Conservation (phyloP, 2,329 filamentous ascomycete genomes). For the Tricladium varicosporioides region DNA sequence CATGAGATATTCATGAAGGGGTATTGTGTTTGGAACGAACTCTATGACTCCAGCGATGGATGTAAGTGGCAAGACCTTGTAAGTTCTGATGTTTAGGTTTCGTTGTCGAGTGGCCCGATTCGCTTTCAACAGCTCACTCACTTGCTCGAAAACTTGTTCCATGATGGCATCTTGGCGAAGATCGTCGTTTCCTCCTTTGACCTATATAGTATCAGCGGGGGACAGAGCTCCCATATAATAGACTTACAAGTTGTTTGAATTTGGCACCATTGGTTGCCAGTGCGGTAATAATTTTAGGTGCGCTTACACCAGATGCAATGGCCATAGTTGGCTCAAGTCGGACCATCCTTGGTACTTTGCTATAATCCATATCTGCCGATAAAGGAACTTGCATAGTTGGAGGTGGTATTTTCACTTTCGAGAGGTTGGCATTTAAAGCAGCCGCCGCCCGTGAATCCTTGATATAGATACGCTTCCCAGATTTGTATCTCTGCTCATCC, state of each 20-base stretch:
- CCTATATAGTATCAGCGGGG: slow-evolving; percentile 40
- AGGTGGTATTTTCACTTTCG: slow-evolving; percentile 72
- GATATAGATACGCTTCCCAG: slow-evolving; percentile 60
- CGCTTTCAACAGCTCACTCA: slow-evolving; percentile 82
- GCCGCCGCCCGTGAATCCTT: slow-evolving; percentile 63
- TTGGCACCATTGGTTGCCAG: slow-evolving; percentile 72
- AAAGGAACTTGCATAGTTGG: slow-evolving; percentile 85
- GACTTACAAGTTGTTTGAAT: slow-evolving; percentile 77
- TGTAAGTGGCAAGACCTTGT: slow-evolving; percentile 92
- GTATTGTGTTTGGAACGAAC: slow-evolving; percentile 91
- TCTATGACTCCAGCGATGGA: slow-evolving; percentile 88
- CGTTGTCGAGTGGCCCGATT: slow-evolving; percentile 86
- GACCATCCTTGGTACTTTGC: slow-evolving; percentile 68
- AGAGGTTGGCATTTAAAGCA: slow-evolving; percentile 60
- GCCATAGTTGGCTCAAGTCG: slow-evolving; percentile 73
- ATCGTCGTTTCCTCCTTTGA: slow-evolving; percentile 95
- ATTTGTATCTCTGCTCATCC: slow-evolving; percentile 64
- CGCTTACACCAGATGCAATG: slow-evolving; percentile 86
- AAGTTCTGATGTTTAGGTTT: slow-evolving; percentile 87
- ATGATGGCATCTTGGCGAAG: slow-evolving; percentile 96
- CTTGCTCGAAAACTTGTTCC: slow-evolving; percentile 98
- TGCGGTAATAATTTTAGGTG: slow-evolving; percentile 88
- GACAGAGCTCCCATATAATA: background rate
- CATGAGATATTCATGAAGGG: slow-evolving; percentile 87
- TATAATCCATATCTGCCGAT: slow-evolving; percentile 72